These are phyloP conservation scores for Aspergillus sp. DNA, from an alignment of 2,329 filamentous ascomycete species.

Conservation along the genomic window DNA sequence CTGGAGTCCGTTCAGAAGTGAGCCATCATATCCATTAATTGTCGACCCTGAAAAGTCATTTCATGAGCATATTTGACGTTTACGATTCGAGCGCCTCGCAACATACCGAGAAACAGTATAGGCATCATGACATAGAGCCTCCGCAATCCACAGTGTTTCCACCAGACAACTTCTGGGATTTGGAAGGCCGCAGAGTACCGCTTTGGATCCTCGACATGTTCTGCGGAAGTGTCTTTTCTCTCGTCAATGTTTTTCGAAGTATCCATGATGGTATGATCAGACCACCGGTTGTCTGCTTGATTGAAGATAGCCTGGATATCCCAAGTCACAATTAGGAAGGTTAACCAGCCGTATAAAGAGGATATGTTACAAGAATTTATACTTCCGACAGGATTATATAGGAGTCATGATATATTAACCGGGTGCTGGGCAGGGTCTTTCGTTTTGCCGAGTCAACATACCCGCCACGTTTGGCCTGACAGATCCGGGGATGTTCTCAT, in stretches of 20 bases:
- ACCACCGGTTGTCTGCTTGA: not conserved
- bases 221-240: not conserved
- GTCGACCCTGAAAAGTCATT: constrained; percentile 4
- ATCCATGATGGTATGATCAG: not conserved
- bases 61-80: not conserved
- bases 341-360: not conserved
- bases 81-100: not conserved
- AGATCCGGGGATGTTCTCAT: not conserved
- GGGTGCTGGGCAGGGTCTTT: not conserved
- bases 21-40: constrained; percentile 21
- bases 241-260: not conserved
- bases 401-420: not conserved
- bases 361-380: not conserved
- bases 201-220: not conserved
- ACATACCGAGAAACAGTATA: constrained; percentile 8
- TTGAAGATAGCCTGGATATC: too few relatives aligned
- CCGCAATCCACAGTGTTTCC: constrained; percentile 13
- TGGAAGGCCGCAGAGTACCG: not conserved
- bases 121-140: constrained; percentile 19
- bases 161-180: constrained; percentile 17
- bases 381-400: not conserved
- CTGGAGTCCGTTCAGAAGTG: constrained; percentile 19
- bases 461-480: not conserved
- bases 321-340: not conserved
- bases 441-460: not conserved